phyloP scores from a whole-genome alignment of 1,284 basidiomycete species.

The Boletellus sp. region DNA sequence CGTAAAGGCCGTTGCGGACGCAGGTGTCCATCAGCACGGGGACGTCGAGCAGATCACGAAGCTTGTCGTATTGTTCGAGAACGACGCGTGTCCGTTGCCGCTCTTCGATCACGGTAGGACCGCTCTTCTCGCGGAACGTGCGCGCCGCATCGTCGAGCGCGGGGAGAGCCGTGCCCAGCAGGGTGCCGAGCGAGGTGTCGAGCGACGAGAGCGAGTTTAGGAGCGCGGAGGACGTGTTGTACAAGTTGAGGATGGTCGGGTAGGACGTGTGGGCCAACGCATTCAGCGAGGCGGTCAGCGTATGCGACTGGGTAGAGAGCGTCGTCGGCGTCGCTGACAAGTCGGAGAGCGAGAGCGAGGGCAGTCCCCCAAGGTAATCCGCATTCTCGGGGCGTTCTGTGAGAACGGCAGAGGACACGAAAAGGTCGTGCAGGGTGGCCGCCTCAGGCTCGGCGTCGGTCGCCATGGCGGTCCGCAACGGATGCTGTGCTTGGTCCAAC shows the following conservation, averaged over 20 bases:
- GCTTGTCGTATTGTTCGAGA: slow-evolving; percentile 86
- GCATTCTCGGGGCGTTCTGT: slow-evolving; percentile 31
- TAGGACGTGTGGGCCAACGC: slow-evolving; percentile 87
- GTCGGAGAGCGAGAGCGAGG: slow-evolving; percentile 60
- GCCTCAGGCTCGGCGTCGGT: slow-evolving; percentile 17
- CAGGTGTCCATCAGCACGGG: slow-evolving; percentile 89
- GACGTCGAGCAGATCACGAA: slow-evolving; percentile 86
- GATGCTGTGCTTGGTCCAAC: background rate
- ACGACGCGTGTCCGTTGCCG: slow-evolving; percentile 76
- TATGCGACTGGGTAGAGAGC: slow-evolving; percentile 77
- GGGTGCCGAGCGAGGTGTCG: slow-evolving; percentile 61
- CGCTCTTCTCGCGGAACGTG: slow-evolving; percentile 58
- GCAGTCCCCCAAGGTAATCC: slow-evolving; percentile 62
- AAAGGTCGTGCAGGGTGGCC: slow-evolving; percentile 25
- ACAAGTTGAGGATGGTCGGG: slow-evolving; percentile 82
- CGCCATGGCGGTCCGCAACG: slow-evolving; percentile 18
- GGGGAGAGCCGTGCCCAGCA: slow-evolving; percentile 68
- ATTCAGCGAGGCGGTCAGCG: slow-evolving; percentile 82
- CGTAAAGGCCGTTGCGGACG: slow-evolving; percentile 86
- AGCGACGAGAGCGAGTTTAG: slow-evolving; percentile 60
- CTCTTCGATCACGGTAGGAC: slow-evolving; percentile 53
- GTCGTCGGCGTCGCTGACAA: slow-evolving; percentile 68
- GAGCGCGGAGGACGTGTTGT: slow-evolving; percentile 69
- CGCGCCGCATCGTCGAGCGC: slow-evolving; percentile 66
- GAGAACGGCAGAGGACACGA: slow-evolving; percentile 18